Percentiles rank a stretch among this genome's conserved stretches.
These are phyloP conservation scores for Tephrocybe sp. DNA, from an alignment of 768 basidiomycete genomes.

Conservation along the genomic window DNA sequence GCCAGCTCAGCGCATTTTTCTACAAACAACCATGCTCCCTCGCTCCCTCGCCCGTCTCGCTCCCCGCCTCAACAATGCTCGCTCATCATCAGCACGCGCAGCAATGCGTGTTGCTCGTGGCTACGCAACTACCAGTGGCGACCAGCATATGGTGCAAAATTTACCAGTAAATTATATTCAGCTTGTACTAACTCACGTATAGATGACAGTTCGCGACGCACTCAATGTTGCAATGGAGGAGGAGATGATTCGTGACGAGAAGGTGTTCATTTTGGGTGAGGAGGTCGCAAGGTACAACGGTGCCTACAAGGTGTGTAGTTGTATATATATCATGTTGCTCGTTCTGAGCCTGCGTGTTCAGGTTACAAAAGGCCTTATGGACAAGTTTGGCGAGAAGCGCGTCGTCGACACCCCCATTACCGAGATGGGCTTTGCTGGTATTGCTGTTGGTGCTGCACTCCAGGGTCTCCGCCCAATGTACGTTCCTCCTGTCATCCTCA, in stretches of 20 bases:
- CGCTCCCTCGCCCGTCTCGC: conserved; percentile 65
- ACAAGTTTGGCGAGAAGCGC: conserved; percentile 98
- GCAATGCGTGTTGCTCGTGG: conserved; percentile 44
- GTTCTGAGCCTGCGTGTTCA: conserved; percentile 27
- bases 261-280: conserved; percentile 93
- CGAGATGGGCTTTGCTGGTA: conserved; percentile 97
- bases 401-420: conserved; percentile 97
- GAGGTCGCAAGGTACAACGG: conserved; percentile 99
- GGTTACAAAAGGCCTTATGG: conserved; percentile 97
- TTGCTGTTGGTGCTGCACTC: conserved; percentile 93
- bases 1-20: conserved; percentile 21
- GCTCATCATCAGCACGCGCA: conserved; percentile 41
- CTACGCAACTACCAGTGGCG: conserved; percentile 60
- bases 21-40: conserved; percentile 50
- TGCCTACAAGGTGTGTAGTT: conserved; percentile 79
- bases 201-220: conserved; percentile 99
- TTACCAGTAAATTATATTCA: conserved; percentile 16
- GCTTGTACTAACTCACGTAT: conserved; percentile 5
- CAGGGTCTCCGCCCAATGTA: conserved; percentile 93
- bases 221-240: conserved; percentile 99
- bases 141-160: conserved; percentile 35
- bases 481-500: conserved; percentile 20
- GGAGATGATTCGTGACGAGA: conserved; percentile 96
- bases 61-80: conserved; percentile 52
- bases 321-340: background rate